Conservation (phyloP, 345 rosid genomes). For the Tarenaya hassleriana region DNA sequence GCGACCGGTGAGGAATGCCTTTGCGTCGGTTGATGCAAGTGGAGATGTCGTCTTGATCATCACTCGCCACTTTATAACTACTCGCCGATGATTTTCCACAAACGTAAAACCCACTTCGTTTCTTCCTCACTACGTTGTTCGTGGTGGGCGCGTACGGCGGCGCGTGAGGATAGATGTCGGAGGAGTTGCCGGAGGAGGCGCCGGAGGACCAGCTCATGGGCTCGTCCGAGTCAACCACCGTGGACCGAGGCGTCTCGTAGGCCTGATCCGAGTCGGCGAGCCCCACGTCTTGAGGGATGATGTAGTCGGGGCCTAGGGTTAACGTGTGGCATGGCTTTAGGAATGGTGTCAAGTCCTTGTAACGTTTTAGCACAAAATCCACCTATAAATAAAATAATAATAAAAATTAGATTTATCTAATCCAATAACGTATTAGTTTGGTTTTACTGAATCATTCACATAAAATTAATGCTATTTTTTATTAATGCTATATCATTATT, state of each 20-base stretch:
- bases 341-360: constrained; percentile 57
- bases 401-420: too few relatives aligned
- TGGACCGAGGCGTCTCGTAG: constrained; percentile 52
- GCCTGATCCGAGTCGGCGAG: constrained; percentile 31
- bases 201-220: constrained; percentile 71
- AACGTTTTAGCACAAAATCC: constrained; percentile 81
- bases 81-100: constrained; percentile 57
- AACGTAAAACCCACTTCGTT: constrained; percentile 56
- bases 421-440: too few relatives aligned
- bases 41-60: constrained; percentile 46
- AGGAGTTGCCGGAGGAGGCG: constrained; percentile 46
- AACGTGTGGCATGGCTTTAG: constrained; percentile 59
- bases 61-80: constrained; percentile 40
- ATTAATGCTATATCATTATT: too few relatives aligned
- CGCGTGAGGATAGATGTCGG: constrained; percentile 29
- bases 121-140: constrained; percentile 53
- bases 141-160: constrained; percentile 24
- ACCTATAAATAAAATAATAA: constrained; percentile 37
- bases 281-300: constrained; percentile 65
- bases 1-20: constrained; percentile 92
- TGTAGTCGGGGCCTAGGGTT: constrained; percentile 79
- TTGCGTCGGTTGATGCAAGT: constrained; percentile 72
- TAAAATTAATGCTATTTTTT: too few relatives aligned
- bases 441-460: too few relatives aligned
- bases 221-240: constrained; percentile 68